Conservation (phyloP, 1,284 basidiomycete genomes). For the Heliocybe sulcata region DNA sequence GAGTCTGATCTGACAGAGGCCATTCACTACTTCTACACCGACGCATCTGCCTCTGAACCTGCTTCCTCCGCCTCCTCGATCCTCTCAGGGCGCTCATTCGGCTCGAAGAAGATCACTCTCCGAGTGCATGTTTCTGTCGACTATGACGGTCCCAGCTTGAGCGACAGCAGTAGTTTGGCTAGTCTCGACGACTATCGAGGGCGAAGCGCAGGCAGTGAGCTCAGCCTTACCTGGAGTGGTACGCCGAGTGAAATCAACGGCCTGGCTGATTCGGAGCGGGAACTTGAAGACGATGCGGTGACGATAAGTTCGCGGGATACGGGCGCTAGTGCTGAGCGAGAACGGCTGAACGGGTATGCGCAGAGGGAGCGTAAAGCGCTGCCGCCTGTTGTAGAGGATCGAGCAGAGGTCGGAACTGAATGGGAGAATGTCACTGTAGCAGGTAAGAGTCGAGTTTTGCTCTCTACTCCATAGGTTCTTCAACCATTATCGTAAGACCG, state of each 20-base stretch:
- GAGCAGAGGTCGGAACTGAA: background rate
- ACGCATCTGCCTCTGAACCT: constrained; percentile 52
- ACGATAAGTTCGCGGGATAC: constrained; percentile 68
- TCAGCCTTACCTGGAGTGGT: constrained; percentile 34
- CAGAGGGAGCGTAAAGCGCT: background rate
- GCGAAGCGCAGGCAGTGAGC: constrained; percentile 46
- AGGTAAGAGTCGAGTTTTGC: background rate
- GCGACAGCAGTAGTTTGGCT: constrained; percentile 75
- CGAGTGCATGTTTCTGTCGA: constrained; percentile 73
- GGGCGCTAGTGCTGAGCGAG: constrained; percentile 12
- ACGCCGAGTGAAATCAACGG: constrained; percentile 11
- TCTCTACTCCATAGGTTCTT: background rate
- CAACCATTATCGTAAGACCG: background rate
- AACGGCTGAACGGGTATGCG: background rate
- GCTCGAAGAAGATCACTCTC: constrained; percentile 64
- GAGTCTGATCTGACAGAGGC: constrained; percentile 80
- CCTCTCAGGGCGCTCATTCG: constrained; percentile 62
- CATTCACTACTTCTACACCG: constrained; percentile 75
- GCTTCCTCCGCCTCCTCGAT: constrained; percentile 66
- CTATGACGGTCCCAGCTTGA: constrained; percentile 87
- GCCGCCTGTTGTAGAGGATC: background rate
- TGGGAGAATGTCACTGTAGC: background rate
- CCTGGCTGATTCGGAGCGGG: constrained; percentile 10
- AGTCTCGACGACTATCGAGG: constrained; percentile 65
- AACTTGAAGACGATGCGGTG: constrained; percentile 61